Conservation (phyloP, 2,329 filamentous ascomycete genomes). For the Pseudogymnoascus sp. region DNA sequence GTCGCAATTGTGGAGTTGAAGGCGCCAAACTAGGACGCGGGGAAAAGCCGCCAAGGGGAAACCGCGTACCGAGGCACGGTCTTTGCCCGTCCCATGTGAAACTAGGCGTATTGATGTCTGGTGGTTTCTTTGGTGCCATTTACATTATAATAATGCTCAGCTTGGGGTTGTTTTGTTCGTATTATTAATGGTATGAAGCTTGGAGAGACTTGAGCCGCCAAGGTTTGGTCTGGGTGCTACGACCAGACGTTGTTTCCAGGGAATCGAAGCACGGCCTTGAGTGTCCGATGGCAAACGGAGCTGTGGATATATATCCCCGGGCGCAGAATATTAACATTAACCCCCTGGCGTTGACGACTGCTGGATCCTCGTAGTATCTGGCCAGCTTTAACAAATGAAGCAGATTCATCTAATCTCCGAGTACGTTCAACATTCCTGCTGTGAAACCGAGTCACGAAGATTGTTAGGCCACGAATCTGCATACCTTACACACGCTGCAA, state of each 20-base stretch:
- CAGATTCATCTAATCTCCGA: background rate
- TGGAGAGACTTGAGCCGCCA: background rate
- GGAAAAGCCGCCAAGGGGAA: background rate
- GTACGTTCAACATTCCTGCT: too few species aligned
- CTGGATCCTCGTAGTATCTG: background rate
- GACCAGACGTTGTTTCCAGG: background rate
- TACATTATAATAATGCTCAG: background rate
- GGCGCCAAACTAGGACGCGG: slow-evolving; percentile 2
- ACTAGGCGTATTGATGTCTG: background rate
- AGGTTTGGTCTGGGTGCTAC: background rate
- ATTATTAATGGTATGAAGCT: background rate
- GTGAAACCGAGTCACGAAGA: too few species aligned
- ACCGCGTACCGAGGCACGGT: background rate
- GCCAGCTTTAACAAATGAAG: background rate
- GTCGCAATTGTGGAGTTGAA: background rate
- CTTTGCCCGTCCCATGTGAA: slow-evolving; percentile 1
- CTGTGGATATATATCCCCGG: background rate
- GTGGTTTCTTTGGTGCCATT: background rate
- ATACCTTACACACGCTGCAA: background rate
- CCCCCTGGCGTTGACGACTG: too few species aligned
- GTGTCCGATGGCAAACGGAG: background rate
- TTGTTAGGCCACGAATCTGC: background rate
- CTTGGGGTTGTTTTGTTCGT: background rate
- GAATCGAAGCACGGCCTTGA: background rate
- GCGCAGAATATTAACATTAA: background rate